Evolutionary conservation across 2,329 filamentous ascomycete genomes (phyloP).

Genomic region (Akanthomyces dipterigenus): DNA sequence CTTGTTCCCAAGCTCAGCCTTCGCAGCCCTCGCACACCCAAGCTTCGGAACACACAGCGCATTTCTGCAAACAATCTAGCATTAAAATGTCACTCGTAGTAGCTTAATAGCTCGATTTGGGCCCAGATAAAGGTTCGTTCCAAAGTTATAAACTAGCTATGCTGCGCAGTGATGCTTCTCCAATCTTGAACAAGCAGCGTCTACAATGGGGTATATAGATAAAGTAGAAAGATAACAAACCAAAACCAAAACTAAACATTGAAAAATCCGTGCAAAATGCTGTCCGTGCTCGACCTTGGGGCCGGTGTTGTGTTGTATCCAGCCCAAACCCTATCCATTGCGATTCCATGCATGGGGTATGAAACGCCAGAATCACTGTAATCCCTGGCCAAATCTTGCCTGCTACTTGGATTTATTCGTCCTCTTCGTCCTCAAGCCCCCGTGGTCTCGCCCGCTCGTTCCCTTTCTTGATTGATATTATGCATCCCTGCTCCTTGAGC

Average conservation of each 20-base stretch:
- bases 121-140: background rate
- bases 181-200: background rate
- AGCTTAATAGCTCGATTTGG: background rate
- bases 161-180: background rate
- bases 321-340: background rate
- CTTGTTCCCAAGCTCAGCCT: background rate
- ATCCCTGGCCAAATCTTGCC: background rate
- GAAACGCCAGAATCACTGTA: background rate
- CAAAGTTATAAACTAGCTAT: background rate
- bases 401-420: background rate
- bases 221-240: background rate
- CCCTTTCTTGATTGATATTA: conserved; percentile 82
- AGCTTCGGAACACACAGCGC: no score
- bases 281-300: background rate
- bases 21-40: no score
- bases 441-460: conserved; percentile 44
- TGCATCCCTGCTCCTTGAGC: conserved; percentile 71
- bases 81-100: no score
- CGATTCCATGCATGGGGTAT: background rate
- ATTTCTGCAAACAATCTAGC: no score
- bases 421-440: conserved; percentile 9
- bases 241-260: background rate
- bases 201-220: conserved; percentile 9
- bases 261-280: background rate
- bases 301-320: background rate